A percentile compares a stretch with the other conserved stretches of the same genome.
Conservation (phyloP, 2,329 filamentous ascomycete genomes). For the Aureobasidium uvarum region DNA sequence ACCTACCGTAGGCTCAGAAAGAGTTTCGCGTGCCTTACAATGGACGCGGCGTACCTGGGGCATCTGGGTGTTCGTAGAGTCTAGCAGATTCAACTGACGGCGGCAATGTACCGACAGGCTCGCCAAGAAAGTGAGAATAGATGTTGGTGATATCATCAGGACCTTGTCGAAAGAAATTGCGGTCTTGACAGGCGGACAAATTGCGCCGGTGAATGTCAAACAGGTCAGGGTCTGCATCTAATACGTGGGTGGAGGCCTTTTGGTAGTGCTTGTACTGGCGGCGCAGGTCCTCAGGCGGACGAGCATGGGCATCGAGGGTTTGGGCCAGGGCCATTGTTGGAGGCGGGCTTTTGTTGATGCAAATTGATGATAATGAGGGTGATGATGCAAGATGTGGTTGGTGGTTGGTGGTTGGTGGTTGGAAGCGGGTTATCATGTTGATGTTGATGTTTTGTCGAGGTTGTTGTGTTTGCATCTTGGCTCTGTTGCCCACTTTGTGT, state of each 20-base stretch:
- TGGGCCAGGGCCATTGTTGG: neutral
- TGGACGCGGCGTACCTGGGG: constrained; percentile 61
- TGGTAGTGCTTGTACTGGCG: constrained; percentile 73
- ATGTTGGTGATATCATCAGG: constrained; percentile 46
- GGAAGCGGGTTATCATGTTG: neutral
- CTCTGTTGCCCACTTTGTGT: constrained; percentile 24
- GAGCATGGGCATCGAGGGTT: constrained; percentile 66
- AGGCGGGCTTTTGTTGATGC: neutral
- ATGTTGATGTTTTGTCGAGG: constrained; percentile 10
- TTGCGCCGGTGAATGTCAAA: constrained; percentile 39
- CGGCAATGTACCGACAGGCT: neutral
- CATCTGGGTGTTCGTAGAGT: constrained; percentile 59
- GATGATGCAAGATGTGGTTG: neutral
- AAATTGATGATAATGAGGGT: neutral
- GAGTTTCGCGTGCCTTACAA: neutral
- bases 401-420: neutral
- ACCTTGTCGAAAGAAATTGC: constrained; percentile 33
- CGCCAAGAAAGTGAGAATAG: constrained; percentile 34
- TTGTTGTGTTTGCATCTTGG: constrained; percentile 23
- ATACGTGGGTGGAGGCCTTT: constrained; percentile 47
- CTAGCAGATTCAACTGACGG: neutral
- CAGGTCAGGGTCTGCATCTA: constrained; percentile 54
- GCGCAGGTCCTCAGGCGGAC: constrained; percentile 68
- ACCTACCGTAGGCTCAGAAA: constrained; percentile 48
- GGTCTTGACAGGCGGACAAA: constrained; percentile 33